Conservation (phyloP, 1,284 basidiomycete genomes). For the Boletellus deceptivus region DNA sequence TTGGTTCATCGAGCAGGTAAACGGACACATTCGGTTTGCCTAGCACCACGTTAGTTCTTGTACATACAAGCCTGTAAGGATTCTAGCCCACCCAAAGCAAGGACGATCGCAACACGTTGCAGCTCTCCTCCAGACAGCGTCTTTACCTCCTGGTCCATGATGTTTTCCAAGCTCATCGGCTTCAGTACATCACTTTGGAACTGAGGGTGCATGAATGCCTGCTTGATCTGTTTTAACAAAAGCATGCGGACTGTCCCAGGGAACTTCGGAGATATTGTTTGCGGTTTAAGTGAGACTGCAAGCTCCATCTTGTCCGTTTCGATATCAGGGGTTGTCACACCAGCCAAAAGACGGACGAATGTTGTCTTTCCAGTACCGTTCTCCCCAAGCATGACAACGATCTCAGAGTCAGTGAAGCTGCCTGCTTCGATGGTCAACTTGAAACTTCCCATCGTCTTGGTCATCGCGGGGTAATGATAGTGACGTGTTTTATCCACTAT, state of each 20-base stretch:
- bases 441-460: slow-evolving; percentile 91
- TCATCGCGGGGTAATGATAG: slow-evolving; percentile 91
- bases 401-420: slow-evolving; percentile 93
- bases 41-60: slow-evolving; percentile 18
- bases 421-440: slow-evolving; percentile 89
- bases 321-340: slow-evolving; percentile 76
- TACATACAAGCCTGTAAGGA: background rate
- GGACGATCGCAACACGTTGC: slow-evolving; percentile 91
- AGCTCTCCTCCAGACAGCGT: slow-evolving; percentile 96
- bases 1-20: slow-evolving; percentile 87
- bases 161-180: slow-evolving; percentile 89
- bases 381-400: slow-evolving; percentile 96
- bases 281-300: slow-evolving; percentile 90
- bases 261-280: slow-evolving; percentile 95
- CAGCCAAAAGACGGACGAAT: slow-evolving; percentile 89
- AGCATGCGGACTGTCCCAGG: slow-evolving; percentile 91
- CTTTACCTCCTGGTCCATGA: slow-evolving; percentile 96
- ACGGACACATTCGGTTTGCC: slow-evolving; percentile 81
- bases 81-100: slow-evolving; percentile 65
- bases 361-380: slow-evolving; percentile 98
- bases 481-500: slow-evolving; percentile 80
- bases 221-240: slow-evolving; percentile 90
- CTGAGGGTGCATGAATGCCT: slow-evolving; percentile 93
- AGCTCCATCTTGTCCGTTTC: slow-evolving; percentile 78
- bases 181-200: slow-evolving; percentile 97